Evolutionary conservation across 2,329 filamentous ascomycete species (phyloP).

Genomic region (Teratosphaeriaceae sp.): DNA sequence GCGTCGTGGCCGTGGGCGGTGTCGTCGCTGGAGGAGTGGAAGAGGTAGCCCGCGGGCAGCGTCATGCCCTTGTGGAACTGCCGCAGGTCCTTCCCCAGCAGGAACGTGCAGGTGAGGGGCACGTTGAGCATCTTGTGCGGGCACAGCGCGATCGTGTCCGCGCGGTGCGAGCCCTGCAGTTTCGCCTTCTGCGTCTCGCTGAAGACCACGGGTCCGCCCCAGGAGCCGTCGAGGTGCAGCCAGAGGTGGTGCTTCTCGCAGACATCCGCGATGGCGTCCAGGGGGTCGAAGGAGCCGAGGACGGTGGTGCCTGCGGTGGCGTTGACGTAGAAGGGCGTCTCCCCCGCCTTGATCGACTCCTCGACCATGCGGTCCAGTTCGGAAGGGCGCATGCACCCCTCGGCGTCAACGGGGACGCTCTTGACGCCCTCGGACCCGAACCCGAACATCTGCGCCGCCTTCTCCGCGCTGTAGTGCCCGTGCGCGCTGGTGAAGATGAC

Average conservation of each 20-base stretch:
- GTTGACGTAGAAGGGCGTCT: constrained; percentile 90
- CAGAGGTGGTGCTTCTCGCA: constrained; percentile 70
- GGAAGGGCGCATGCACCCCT: constrained; percentile 63
- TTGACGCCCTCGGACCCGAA: constrained; percentile 71
- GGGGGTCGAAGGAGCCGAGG: constrained; percentile 79
- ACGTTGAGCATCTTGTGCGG: constrained; percentile 97
- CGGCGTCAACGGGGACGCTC: constrained; percentile 63
- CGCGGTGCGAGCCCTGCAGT: constrained; percentile 63
- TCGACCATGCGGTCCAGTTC: constrained; percentile 58
- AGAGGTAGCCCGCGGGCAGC: constrained; percentile 70
- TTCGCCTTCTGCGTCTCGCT: constrained; percentile 56
- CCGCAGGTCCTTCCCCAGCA: constrained; percentile 69
- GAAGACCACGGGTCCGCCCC: constrained; percentile 83
- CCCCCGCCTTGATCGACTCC: constrained; percentile 57
- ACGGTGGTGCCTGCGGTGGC: constrained; percentile 94
- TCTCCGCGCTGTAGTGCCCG: constrained; percentile 91
- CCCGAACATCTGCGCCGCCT: constrained; percentile 85
- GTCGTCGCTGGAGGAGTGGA: constrained; percentile 26
- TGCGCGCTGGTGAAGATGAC: constrained; percentile 83
- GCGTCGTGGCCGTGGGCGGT: constrained; percentile 31
- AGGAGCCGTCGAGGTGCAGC: constrained; percentile 89
- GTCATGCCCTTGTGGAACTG: constrained; percentile 81
- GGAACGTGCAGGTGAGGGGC: constrained; percentile 83
- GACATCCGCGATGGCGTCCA: constrained; percentile 61
- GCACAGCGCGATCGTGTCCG: constrained; percentile 79